Base-by-base conservation (phyloP, 202 grass and related monocot genomes). In the Dendrocalamus latiflorus region DNA sequence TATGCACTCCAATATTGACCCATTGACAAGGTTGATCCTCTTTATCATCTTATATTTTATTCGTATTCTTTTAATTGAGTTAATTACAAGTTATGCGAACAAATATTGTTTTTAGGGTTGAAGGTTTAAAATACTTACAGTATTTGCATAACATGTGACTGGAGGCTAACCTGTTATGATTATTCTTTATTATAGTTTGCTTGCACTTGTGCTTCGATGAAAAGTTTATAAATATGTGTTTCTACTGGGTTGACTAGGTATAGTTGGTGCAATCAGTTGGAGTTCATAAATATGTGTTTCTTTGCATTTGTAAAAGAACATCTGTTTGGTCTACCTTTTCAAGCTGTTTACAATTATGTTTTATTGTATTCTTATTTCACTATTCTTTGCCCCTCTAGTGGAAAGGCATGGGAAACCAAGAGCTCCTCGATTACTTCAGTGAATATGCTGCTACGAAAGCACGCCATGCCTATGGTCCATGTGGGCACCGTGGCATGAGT, bases 341-440 rank as follows among this genome's bases (percentile, higher is more conserved):
- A 60, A 61, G 28, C 11, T 17, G 9, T 77, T 43, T 59, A 66
- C 14, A 45, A 6, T 63, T 33, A n/a, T 60, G 20, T 70, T 80
- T 5, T 61, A 47, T 61, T 64, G 54, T 42, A 75, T 65, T 64
- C 65, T 85, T 65, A 78, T 82, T 75, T 86, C 2, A 8, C 33
- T 77, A 5, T 84, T 86, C 22, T 15, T 85, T 80, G 48, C 37
- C 41, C 63, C 55, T 58, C 22, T 68, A 99, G 96, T 88, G 84
- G 89, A 77, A 79, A 85, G 96, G 96, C 45, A 96, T 96, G 93
- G 96, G 96, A 81, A 99, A 92, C 70, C 96, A 95, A 87, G 96
- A 99, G 70, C 89, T 99, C 8, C 75, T 99, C 1, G 96, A 94
- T 8, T 99, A 99, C 73, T 99, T 99, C 42, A 75, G 56, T 66